A percentile compares a stretch with the other conserved stretches of the same genome.
phyloP scores from a whole-genome alignment of 768 basidiomycete species.

The Termitomyces sp. region DNA sequence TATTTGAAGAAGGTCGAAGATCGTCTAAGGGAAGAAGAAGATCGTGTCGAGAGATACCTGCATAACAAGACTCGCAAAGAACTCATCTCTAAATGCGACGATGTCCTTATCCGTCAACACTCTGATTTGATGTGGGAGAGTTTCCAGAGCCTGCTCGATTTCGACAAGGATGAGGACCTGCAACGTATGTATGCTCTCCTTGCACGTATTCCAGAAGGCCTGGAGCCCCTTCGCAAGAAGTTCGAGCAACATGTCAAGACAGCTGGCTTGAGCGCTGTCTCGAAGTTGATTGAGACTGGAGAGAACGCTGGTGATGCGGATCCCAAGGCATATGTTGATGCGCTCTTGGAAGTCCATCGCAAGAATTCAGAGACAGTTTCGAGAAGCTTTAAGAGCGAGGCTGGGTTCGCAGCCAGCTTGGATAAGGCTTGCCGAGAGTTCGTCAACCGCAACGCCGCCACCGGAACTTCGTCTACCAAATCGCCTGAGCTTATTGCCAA shows the following conservation, averaged over 20 bases:
- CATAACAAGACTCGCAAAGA: conserved; percentile 89
- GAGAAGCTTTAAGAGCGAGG: conserved; percentile 91
- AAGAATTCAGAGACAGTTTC: conserved; percentile 93
- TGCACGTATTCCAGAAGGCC: conserved; percentile 88
- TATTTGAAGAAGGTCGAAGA: conserved; percentile 97
- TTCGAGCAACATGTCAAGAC: conserved; percentile 97
- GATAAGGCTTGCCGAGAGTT: conserved; percentile 98
- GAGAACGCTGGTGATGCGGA: conserved; percentile 73
- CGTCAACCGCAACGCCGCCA: conserved; percentile 92
- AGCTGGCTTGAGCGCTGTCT: conserved; percentile 80
- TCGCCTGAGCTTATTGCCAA: conserved; percentile 95
- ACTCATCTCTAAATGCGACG: conserved; percentile 84
- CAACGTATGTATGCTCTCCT: conserved; percentile 96
- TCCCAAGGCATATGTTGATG: conserved; percentile 95
- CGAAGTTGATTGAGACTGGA: conserved; percentile 67
- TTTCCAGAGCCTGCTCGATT: conserved; percentile 91
- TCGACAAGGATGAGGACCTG: conserved; percentile 93
- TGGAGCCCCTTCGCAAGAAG: conserved; percentile 89
- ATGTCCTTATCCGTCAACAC: conserved; percentile 90
- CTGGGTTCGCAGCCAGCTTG: conserved; percentile 91
- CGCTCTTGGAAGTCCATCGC: conserved; percentile 86
- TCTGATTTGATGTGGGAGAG: conserved; percentile 90
- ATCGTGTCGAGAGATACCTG: conserved; percentile 92
- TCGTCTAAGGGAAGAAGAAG: conserved; percentile 91
- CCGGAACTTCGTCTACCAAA: conserved; percentile 82